A percentile compares a stretch with the other conserved stretches of the same genome.
Conservation (phyloP, 2,329 filamentous ascomycete species). For the Fonsecaea nubica region DNA sequence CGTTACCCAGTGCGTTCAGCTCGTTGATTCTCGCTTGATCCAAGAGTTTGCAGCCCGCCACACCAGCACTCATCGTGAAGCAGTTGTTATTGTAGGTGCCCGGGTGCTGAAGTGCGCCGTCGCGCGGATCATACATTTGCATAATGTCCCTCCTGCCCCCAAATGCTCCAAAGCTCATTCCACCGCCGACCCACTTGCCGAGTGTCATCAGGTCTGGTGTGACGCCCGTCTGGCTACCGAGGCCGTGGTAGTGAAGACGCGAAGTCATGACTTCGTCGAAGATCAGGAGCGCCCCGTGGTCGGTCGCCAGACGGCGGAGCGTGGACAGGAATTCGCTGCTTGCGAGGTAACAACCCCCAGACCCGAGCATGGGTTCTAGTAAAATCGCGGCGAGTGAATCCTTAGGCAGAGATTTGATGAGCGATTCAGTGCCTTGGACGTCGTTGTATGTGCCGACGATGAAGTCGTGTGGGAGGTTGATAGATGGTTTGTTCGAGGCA, state of each 20-base stretch:
- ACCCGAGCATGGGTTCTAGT: slow-evolving; percentile 71
- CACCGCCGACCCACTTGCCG: slow-evolving; percentile 72
- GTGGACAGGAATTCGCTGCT: slow-evolving; percentile 59
- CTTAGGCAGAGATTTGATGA: slow-evolving; percentile 49
- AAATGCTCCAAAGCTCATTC: slow-evolving; percentile 71
- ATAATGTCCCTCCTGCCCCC: slow-evolving; percentile 67
- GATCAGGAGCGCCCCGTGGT: slow-evolving; percentile 65
- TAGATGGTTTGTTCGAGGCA: slow-evolving; percentile 44
- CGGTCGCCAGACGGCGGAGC: slow-evolving; percentile 57
- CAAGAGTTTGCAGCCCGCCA: slow-evolving; percentile 45
- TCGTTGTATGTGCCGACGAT: slow-evolving; percentile 70
- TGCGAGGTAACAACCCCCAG: slow-evolving; percentile 64
- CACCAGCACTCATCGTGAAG: slow-evolving; percentile 65
- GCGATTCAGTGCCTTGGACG: slow-evolving; percentile 51
- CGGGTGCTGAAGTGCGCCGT: slow-evolving; percentile 58
- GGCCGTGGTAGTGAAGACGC: slow-evolving; percentile 60
- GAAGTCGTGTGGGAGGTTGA: slow-evolving; percentile 64
- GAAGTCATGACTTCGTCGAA: slow-evolving; percentile 76
- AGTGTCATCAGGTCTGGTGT: slow-evolving; percentile 68
- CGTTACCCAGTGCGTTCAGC: slow-evolving; percentile 43
- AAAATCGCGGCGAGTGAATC: slow-evolving; percentile 67
- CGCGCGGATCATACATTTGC: slow-evolving; percentile 60
- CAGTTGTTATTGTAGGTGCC: slow-evolving; percentile 74
- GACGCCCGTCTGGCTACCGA: slow-evolving; percentile 50
- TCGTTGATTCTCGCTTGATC: slow-evolving; percentile 34